Conservation (phyloP, 352 stramenopile genomes). For the Pythium periplocum region DNA sequence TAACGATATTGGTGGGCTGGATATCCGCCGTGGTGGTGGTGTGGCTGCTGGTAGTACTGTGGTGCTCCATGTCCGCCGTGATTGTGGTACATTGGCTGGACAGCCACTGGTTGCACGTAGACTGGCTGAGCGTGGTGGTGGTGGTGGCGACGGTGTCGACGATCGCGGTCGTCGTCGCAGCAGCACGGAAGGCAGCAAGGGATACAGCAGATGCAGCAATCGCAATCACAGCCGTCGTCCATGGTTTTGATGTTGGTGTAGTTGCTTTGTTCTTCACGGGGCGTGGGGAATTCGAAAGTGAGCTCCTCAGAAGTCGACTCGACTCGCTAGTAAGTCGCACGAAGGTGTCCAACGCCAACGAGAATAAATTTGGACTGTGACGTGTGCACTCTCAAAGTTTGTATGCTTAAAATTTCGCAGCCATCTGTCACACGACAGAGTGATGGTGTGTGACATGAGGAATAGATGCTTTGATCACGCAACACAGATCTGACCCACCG, state of each 20-base stretch:
- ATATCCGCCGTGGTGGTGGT: no score
- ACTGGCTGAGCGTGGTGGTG: slow-evolving; percentile 1
- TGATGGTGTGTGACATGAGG: neutral
- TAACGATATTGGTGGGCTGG: no score
- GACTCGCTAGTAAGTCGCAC: no score
- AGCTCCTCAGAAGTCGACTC: neutral
- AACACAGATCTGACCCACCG: no score
- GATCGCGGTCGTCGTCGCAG: slow-evolving; percentile 1
- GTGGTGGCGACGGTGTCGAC: neutral
- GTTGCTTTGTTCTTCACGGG: neutral
- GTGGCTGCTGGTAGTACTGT: no score
- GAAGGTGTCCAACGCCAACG: no score
- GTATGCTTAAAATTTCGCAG: slow-evolving; percentile 1
- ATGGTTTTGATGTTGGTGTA: slow-evolving; percentile 3
- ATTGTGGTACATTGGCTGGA: neutral
- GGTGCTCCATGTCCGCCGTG: no score
- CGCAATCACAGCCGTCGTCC: slow-evolving; percentile 8
- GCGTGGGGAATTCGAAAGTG: slow-evolving; percentile 7
- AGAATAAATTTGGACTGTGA: slow-evolving; percentile 1
- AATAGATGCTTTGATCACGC: neutral
- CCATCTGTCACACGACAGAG: neutral
- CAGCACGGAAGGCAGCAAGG: neutral
- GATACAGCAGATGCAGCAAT: slow-evolving; percentile 5
- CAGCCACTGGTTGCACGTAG: slow-evolving; percentile 8
- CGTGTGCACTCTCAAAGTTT: slow-evolving; percentile 5